These are phyloP conservation scores for Inga laurina DNA, from an alignment of 306 rosid genomes.

Conservation along the genomic window DNA sequence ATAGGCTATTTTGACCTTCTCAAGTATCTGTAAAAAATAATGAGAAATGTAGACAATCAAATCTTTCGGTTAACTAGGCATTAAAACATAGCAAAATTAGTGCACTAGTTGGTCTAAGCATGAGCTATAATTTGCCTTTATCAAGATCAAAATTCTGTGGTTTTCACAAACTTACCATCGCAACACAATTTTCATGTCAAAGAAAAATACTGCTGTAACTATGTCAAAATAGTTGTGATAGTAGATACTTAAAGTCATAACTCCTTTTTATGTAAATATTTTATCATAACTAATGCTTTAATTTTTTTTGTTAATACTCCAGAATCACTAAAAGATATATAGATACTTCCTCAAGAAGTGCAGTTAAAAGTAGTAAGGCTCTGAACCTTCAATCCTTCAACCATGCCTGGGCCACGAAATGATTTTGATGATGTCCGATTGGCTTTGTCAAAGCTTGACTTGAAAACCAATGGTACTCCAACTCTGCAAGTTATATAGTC, in stretches of 20 bases:
- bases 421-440: slow-evolving; percentile 95
- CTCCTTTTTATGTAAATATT: neutral
- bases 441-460: slow-evolving; percentile 97
- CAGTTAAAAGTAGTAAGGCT: slow-evolving; percentile 21
- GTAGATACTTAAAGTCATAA: slow-evolving; percentile 1
- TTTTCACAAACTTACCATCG: slow-evolving; percentile 9
- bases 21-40: slow-evolving; percentile 68
- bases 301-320: neutral
- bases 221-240: neutral
- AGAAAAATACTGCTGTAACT: neutral
- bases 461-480: slow-evolving; percentile 90
- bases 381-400: slow-evolving; percentile 82
- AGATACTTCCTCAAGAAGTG: slow-evolving; percentile 27
- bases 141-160: slow-evolving; percentile 3
- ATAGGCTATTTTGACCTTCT: slow-evolving; percentile 86
- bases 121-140: neutral
- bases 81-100: slow-evolving; percentile 16
- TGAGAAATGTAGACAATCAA: neutral
- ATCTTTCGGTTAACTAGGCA: neutral
- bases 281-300: neutral
- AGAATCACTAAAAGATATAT: neutral
- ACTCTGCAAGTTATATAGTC: slow-evolving; percentile 56
- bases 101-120: slow-evolving; percentile 14
- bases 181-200: slow-evolving; percentile 19
- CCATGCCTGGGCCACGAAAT: slow-evolving; percentile 94